These are phyloP conservation scores for Malania oleifera DNA, from an alignment of 164 flowering plant species.

Conservation along the genomic window DNA sequence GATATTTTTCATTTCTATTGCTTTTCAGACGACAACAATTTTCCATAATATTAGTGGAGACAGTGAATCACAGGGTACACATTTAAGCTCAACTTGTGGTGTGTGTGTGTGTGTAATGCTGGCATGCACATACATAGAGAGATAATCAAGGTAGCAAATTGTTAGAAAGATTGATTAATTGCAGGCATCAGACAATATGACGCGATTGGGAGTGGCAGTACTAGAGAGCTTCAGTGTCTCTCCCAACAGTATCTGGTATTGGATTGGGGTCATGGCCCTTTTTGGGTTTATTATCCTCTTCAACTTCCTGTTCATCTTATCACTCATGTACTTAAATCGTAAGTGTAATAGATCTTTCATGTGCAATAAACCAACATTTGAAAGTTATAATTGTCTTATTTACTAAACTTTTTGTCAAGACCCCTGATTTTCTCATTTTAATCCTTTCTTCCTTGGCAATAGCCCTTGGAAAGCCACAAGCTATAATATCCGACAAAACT, in stretches of 20 bases:
- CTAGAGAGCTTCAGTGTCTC: not conserved
- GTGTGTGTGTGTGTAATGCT: too few relatives aligned
- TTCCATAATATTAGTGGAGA: too few relatives aligned
- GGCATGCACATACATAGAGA: too few relatives aligned
- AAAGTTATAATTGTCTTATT: not conserved
- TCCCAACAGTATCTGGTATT: not conserved
- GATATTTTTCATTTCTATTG: too few relatives aligned
- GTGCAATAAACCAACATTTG: not conserved
- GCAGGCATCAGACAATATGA: not conserved
- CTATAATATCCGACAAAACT: not conserved
- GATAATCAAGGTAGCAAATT: too few relatives aligned
- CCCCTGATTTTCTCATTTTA: not conserved
- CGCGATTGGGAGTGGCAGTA: not conserved
- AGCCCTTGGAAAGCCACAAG: conserved; percentile 3
- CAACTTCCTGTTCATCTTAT: not conserved
- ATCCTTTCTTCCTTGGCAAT: not conserved
- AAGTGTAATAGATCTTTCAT: not conserved
- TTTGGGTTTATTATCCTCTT: not conserved
- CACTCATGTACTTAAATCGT: not conserved
- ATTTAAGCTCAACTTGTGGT: too few relatives aligned
- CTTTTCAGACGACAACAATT: too few relatives aligned
- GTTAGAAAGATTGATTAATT: not conserved
- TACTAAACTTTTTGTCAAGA: not conserved
- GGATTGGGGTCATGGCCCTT: not conserved
- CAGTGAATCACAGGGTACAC: too few relatives aligned